Percentiles rank a stretch among this genome's conserved stretches.
Evolutionary conservation across 257 asterid genomes (phyloP).

Genomic region (Przewalskia tangutica): DNA sequence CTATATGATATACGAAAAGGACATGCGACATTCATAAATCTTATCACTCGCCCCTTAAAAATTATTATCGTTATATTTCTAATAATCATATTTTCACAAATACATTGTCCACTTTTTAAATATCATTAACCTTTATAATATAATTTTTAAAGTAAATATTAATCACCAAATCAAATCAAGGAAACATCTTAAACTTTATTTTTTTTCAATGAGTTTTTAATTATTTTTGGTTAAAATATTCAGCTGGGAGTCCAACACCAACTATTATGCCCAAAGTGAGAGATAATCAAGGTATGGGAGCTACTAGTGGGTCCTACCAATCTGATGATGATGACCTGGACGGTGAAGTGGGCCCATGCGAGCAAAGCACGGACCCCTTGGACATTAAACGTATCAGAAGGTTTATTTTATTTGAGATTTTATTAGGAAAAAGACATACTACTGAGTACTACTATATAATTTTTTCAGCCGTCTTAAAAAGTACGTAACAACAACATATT

Average conservation of each 20-base stretch:
- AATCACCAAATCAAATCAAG: no score
- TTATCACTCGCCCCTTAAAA: background rate
- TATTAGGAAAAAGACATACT: no score
- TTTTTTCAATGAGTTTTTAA: background rate
- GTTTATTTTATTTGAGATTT: slow-evolving; percentile 8
- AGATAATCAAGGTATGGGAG: slow-evolving; percentile 32
- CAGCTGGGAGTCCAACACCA: slow-evolving; percentile 65
- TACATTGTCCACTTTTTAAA: background rate
- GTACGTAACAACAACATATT: no score
- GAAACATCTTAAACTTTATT: no score
- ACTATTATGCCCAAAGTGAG: slow-evolving; percentile 32
- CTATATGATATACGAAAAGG: no score
- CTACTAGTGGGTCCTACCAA: slow-evolving; percentile 62
- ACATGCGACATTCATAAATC: no score
- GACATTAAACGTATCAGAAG: slow-evolving; percentile 53
- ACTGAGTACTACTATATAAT: no score
- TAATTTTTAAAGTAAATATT: no score
- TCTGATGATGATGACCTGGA: slow-evolving; percentile 70
- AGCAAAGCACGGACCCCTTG: slow-evolving; percentile 39
- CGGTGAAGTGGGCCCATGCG: slow-evolving; percentile 59
- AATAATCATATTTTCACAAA: background rate
- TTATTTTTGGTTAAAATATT: background rate
- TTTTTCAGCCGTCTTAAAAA: no score
- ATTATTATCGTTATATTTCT: background rate
- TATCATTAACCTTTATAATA: background rate